Conservation (phyloP, 257 asterid species). For the Solanum peruvianum region DNA sequence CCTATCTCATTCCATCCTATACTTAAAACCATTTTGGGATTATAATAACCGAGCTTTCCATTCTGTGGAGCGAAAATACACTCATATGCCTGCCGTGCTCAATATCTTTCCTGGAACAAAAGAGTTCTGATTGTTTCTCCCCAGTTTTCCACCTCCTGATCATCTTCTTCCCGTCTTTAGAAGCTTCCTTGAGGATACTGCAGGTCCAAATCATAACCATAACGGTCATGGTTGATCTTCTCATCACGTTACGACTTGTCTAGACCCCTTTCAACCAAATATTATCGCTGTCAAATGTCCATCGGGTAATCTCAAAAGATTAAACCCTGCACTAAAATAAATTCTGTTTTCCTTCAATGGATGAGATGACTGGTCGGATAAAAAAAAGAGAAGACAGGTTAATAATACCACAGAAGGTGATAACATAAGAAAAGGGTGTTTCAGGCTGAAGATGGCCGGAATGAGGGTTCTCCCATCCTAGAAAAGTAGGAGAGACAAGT, state of each 20-base stretch:
- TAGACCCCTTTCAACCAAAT: not conserved
- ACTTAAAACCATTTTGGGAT: not conserved
- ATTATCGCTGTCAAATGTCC: not conserved
- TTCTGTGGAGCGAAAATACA: not conserved
- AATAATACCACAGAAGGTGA: not conserved
- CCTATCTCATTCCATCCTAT: not conserved
- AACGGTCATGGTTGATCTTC: not conserved
- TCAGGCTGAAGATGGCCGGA: not conserved
- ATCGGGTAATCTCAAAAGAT: not conserved
- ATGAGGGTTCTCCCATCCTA: not conserved
- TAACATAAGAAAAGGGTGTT: not conserved
- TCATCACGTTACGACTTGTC: not conserved
- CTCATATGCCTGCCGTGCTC: not conserved
- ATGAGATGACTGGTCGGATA: not conserved
- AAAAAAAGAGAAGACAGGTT: not conserved
- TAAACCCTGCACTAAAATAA: not conserved
- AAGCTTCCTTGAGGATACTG: not conserved
- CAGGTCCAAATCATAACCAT: not conserved
- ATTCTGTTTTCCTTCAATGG: not conserved
- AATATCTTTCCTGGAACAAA: not conserved
- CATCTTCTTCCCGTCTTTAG: not conserved
- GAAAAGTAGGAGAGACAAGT: not conserved
- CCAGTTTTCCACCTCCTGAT: not conserved
- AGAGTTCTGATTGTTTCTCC: not conserved
- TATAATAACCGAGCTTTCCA: not conserved